Percentiles rank a stretch among this genome's conserved stretches.
Conservation (phyloP, 345 rosid species). For the Aquilaria sinensis region DNA sequence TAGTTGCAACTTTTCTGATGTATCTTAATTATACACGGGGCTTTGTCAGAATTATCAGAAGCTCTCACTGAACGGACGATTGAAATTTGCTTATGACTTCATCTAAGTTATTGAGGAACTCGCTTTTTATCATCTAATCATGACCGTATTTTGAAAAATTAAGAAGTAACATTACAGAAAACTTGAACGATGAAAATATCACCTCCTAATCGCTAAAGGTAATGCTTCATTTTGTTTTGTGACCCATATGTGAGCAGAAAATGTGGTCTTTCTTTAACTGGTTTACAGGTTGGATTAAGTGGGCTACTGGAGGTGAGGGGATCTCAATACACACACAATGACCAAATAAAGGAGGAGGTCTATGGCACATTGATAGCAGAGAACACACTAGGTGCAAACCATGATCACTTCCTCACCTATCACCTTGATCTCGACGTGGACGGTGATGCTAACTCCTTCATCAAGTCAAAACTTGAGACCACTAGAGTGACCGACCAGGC, state of each 20-base stretch:
- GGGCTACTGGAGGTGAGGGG: constrained; percentile 45
- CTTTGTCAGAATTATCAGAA: too few relatives aligned
- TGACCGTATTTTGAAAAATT: too few relatives aligned
- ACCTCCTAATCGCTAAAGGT: background rate
- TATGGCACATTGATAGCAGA: constrained; percentile 50
- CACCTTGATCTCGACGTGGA: constrained; percentile 57
- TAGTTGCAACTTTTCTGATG: too few relatives aligned
- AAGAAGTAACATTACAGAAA: too few relatives aligned
- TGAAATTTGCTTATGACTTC: too few relatives aligned
- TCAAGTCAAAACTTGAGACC: constrained; percentile 29
- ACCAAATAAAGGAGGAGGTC: constrained; percentile 36
- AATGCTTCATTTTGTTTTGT: background rate
- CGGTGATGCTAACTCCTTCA: constrained; percentile 41
- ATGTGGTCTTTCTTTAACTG: background rate
- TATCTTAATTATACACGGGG: too few relatives aligned
- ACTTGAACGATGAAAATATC: background rate
- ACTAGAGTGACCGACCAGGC: constrained; percentile 12
- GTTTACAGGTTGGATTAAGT: constrained; percentile 37
- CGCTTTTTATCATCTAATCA: too few relatives aligned
- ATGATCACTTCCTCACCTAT: constrained; percentile 47
- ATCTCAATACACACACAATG: constrained; percentile 28
- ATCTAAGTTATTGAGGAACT: too few relatives aligned
- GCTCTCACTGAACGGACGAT: too few relatives aligned
- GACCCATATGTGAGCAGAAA: background rate
- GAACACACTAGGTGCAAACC: constrained; percentile 36